phyloP scores from a whole-genome alignment of 2,329 filamentous ascomycete genomes.

The Mycosphaerella arachidis region DNA sequence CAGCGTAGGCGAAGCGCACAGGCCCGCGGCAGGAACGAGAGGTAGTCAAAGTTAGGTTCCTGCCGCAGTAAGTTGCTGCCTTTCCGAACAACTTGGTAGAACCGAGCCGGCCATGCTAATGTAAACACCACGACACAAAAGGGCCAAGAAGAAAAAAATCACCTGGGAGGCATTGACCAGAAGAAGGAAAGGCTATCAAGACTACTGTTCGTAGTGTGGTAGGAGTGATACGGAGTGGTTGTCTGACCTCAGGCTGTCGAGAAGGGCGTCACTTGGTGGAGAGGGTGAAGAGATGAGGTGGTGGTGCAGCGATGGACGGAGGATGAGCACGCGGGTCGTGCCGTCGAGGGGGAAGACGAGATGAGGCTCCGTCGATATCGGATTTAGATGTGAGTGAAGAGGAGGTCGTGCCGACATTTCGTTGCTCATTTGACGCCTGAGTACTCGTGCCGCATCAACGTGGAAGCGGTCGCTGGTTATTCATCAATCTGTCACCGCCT shows the following conservation, averaged over 20 bases:
- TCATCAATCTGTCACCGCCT: not conserved
- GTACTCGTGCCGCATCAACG: not conserved
- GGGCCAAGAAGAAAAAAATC: not conserved
- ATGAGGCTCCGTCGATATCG: too few relatives aligned
- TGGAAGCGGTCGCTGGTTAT: not conserved
- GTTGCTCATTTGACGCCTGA: not conserved
- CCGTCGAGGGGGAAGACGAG: not conserved
- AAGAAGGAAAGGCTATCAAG: not conserved
- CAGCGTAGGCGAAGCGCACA: not conserved
- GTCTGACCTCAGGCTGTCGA: not conserved
- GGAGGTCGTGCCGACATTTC: not conserved
- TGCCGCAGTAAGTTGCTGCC: not conserved
- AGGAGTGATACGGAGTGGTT: not conserved
- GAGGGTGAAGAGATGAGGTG: not conserved
- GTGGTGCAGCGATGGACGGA: not conserved
- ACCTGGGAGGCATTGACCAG: not conserved
- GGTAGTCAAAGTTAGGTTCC: not conserved
- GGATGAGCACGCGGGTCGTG: not conserved
- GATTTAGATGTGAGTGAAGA: not conserved
- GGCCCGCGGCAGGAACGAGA: not conserved
- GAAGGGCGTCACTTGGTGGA: not conserved
- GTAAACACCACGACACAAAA: not conserved
- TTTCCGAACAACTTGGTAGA: not conserved
- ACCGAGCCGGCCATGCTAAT: not conserved
- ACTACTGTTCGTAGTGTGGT: too few relatives aligned